A percentile compares a stretch with the other conserved stretches of the same genome.
Conservation (phyloP, 305 asterid species). For the Fraxinus albicans region DNA sequence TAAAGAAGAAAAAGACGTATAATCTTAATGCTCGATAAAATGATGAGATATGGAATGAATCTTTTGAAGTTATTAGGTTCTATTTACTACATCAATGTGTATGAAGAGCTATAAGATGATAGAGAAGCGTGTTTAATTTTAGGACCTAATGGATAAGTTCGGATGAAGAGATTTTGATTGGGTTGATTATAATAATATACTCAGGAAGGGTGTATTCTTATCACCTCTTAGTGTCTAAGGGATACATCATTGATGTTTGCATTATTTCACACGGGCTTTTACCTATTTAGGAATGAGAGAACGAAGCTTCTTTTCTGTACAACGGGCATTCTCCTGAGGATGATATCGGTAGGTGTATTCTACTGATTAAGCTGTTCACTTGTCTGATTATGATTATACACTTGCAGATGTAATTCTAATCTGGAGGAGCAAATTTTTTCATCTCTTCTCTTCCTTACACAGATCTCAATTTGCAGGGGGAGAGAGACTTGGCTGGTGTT, state of each 20-base stretch:
- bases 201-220: background rate
- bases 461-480: slow-evolving; percentile 67
- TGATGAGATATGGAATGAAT: background rate
- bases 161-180: background rate
- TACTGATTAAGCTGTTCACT: slow-evolving; percentile 4
- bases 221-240: background rate
- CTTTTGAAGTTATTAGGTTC: background rate
- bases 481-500: slow-evolving; percentile 71
- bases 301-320: slow-evolving; percentile 97
- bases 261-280: slow-evolving; percentile 26
- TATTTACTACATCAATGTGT: background rate
- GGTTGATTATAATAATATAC: background rate
- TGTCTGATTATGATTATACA: slow-evolving; percentile 19
- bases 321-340: slow-evolving; percentile 95
- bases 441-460: slow-evolving; percentile 16
- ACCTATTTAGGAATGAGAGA: slow-evolving; percentile 67
- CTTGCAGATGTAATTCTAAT: slow-evolving; percentile 6
- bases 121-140: background rate
- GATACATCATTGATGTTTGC: slow-evolving; percentile 7
- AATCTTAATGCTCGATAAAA: background rate
- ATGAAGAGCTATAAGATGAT: background rate
- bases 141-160: background rate
- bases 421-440: slow-evolving; percentile 13
- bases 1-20: background rate
- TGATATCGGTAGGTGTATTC: slow-evolving; percentile 66